Percentiles rank a stretch among this genome's conserved stretches.
Evolutionary conservation across 306 rosid species (phyloP).

Genomic region (Psophocarpus tetragonolobus): DNA sequence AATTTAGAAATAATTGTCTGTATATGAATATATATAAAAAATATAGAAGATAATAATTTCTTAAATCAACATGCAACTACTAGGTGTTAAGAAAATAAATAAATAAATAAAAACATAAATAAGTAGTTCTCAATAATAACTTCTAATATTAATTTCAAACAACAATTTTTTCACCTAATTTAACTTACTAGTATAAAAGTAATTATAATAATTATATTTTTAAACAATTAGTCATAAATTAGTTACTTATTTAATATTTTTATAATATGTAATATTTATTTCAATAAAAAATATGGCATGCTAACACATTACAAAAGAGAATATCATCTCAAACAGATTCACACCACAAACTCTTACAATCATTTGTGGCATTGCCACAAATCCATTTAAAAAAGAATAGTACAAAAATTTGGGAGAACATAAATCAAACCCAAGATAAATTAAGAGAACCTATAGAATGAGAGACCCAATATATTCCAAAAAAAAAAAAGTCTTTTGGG

Average conservation of each 20-base stretch:
- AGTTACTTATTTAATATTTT: not conserved
- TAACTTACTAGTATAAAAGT: not conserved
- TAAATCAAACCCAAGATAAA: too few relatives aligned
- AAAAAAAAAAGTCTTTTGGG: too few relatives aligned
- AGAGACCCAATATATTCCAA: too few relatives aligned
- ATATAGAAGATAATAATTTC: not conserved
- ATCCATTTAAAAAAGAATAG: too few relatives aligned
- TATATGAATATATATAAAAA: not conserved
- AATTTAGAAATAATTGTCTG: not conserved
- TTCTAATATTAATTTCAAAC: not conserved
- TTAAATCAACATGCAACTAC: not conserved
- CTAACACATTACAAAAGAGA: too few relatives aligned
- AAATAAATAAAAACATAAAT: not conserved
- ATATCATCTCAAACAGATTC: too few relatives aligned
- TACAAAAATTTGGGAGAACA: too few relatives aligned
- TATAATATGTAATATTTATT: too few relatives aligned
- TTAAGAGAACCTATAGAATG: too few relatives aligned
- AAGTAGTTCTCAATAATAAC: not conserved
- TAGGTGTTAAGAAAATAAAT: not conserved
- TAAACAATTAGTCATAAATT: conserved; percentile 3
- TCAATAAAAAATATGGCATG: too few relatives aligned
- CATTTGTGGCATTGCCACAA: too few relatives aligned
- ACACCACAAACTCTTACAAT: too few relatives aligned
- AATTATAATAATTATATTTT: not conserved
- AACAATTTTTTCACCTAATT: not conserved